These are phyloP conservation scores for Scutellaria barbata DNA, from an alignment of 257 asterid genomes.

Conservation along the genomic window DNA sequence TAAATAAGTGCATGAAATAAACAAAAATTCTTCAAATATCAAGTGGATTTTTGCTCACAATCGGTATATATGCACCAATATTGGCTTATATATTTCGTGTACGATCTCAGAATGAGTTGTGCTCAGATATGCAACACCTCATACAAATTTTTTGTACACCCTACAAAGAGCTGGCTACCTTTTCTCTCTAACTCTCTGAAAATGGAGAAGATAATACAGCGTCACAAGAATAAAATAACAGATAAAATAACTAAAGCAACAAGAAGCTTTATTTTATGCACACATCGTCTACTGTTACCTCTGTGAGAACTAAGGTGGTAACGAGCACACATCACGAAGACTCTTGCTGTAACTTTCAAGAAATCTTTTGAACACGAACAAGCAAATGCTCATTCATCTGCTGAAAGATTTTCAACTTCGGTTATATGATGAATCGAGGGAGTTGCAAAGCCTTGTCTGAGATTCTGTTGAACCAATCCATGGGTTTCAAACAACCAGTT, in stretches of 20 bases:
- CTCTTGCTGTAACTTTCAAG: slow-evolving; percentile 28
- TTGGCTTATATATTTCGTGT: not conserved
- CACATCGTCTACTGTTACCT: slow-evolving; percentile 30
- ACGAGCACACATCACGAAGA: slow-evolving; percentile 33
- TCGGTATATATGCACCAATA: not conserved
- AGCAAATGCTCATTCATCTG: slow-evolving; percentile 27
- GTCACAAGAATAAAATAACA: slow-evolving; percentile 20
- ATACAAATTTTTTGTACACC: slow-evolving; percentile 37
- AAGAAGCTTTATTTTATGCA: slow-evolving; percentile 41
- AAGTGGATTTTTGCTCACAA: not conserved
- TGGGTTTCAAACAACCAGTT: slow-evolving; percentile 33
- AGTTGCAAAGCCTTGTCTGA: slow-evolving; percentile 26
- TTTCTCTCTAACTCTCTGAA: slow-evolving; percentile 25
- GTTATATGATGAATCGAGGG: slow-evolving; percentile 26
- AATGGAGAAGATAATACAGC: slow-evolving; percentile 34
- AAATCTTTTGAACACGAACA: slow-evolving; percentile 28
- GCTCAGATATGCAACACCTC: not conserved
- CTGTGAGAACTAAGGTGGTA: slow-evolving; percentile 26
- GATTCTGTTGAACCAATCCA: slow-evolving; percentile 21
- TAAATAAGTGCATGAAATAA: not conserved
- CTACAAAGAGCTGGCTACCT: slow-evolving; percentile 30
- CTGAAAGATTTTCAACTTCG: slow-evolving; percentile 21
- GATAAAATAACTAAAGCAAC: slow-evolving; percentile 9
- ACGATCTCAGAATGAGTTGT: slow-evolving; percentile 8
- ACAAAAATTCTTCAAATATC: not conserved